These are phyloP conservation scores for Lecanicillium sp. DNA, from an alignment of 2,329 filamentous ascomycete species.

Conservation along the genomic window DNA sequence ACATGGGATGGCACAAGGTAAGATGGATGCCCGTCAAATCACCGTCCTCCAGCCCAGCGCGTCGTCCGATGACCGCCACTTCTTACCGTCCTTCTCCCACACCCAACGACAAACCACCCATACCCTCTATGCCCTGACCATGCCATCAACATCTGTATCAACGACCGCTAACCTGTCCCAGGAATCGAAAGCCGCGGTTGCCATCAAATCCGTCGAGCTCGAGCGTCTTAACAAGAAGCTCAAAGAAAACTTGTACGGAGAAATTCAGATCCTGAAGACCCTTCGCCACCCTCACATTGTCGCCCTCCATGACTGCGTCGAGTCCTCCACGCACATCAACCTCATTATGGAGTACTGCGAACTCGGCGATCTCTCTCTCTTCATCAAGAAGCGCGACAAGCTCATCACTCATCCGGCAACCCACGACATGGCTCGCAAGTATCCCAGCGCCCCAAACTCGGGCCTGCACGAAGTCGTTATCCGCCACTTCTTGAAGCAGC, in stretches of 20 bases:
- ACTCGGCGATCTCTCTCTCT: conserved; percentile 85
- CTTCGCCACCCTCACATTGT: conserved; percentile 96
- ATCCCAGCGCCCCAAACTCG: conserved; percentile 73
- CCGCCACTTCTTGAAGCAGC: conserved; percentile 91
- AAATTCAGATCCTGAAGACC: conserved; percentile 91
- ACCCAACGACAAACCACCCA: too few species aligned
- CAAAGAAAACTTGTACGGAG: conserved; percentile 88
- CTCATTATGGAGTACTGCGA: conserved; percentile 99
- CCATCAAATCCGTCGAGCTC: conserved; percentile 94
- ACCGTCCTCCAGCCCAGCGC: neutral
- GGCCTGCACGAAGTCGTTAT: conserved; percentile 96
- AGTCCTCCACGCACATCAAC: conserved; percentile 82
- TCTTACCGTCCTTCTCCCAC: too few species aligned
- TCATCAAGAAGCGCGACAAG: conserved; percentile 89
- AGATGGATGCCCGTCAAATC: conserved; percentile 2
- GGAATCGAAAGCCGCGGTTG: conserved; percentile 75
- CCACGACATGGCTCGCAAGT: conserved; percentile 85
- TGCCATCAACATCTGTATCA: too few species aligned
- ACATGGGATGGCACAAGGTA: conserved; percentile 78
- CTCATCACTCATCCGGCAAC: conserved; percentile 74
- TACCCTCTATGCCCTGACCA: too few species aligned
- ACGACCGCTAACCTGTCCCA: conserved; percentile 26
- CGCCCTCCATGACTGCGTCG: conserved; percentile 87
- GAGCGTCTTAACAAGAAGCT: conserved; percentile 90
- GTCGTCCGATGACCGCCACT: too few species aligned